Conservation (phyloP, 805 yeast genomes). For the Naumovozyma dairenensis region DNA sequence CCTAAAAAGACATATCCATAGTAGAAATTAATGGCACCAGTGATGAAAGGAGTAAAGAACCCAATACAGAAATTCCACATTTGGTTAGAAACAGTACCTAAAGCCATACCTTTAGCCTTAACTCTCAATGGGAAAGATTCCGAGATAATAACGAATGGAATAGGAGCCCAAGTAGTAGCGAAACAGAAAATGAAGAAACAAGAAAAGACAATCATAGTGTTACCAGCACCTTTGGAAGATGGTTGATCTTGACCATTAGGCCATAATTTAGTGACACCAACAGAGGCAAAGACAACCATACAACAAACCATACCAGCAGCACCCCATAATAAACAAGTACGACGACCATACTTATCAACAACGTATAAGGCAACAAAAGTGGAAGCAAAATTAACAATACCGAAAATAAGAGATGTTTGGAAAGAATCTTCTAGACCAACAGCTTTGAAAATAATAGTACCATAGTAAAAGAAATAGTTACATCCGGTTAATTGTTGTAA, state of each 20-base stretch:
- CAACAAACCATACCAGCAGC: slow-evolving; percentile 39
- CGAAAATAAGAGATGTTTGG: slow-evolving; percentile 47
- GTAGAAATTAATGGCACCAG: slow-evolving; percentile 49
- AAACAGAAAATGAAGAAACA: slow-evolving; percentile 59
- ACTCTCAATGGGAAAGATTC: slow-evolving; percentile 64
- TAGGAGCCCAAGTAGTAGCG: slow-evolving; percentile 67
- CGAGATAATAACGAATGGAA: slow-evolving; percentile 49
- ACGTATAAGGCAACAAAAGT: slow-evolving; percentile 42
- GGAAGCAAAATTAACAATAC: slow-evolving; percentile 50
- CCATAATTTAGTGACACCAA: slow-evolving; percentile 43
- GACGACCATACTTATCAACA: slow-evolving; percentile 46
- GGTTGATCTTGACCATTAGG: slow-evolving; percentile 29
- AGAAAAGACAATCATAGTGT: slow-evolving; percentile 59
- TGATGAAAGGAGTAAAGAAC: slow-evolving; percentile 60
- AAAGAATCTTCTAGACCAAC: slow-evolving; percentile 51
- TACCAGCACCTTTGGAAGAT: slow-evolving; percentile 46
- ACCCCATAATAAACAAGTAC: slow-evolving; percentile 38
- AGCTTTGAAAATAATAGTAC: slow-evolving; percentile 51
- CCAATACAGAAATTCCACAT: slow-evolving; percentile 57
- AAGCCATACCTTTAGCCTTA: slow-evolving; percentile 43
- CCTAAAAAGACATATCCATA: slow-evolving; percentile 53
- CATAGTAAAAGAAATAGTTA: slow-evolving; percentile 59
- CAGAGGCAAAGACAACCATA: slow-evolving; percentile 40
- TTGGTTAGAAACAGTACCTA: slow-evolving; percentile 53
- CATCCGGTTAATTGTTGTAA: slow-evolving; percentile 61